Base-by-base conservation (phyloP, 2,329 filamentous ascomycete species). In the Chaetomium olivaceum region DNA sequence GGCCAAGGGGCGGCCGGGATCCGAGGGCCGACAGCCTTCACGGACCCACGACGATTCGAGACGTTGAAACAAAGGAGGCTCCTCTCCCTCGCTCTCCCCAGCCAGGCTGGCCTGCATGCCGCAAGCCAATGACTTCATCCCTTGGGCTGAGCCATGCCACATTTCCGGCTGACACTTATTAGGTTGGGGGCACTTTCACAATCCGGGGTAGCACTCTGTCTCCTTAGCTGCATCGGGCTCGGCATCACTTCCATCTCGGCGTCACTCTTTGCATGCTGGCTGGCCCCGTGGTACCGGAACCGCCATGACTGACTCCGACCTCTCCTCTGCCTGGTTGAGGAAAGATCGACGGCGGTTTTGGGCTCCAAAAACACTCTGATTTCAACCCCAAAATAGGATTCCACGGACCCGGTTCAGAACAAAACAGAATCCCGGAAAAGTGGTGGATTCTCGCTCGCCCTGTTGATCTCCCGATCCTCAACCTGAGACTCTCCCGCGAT, bases 161-260 rank as follows among this genome's bases (percentile, higher is more conserved):
- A 43, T 50, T 60, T 52, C 29, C 19, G 56, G n/a, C 9, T 21
- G 25, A 52, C 31, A n/a, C 9, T 39, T 25, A 14, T n/a, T 23
- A 39, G 11, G 9, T 12, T 12, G 23, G 11, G 23, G 27, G 36
- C 14, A 54, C 50, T 54, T 54, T 61, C 33, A 61, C 46, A 61
- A 55, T 23, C 59, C 33, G 36, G 59, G 50, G 59, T 54, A 46
- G 50, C 50, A 54, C 19, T 25, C 19, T 23, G 31, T 43, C 39
- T 43, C 39, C 39, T 43, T 43, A 43, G 39, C 29, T 55, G 58
- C 36, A 39, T 46, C 54, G 58, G 46, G 58, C 63, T 48, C 58
- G 63, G 63, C 59, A 50, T 52, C 3, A 54, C 58, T 62, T 23
- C 58, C 14, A 27, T 29, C 43, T 51, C 56, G 62, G 50, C 56